Percentiles rank a stretch among this genome's conserved stretches.
phyloP scores from a whole-genome alignment of 2,329 filamentous ascomycete genomes.

The Beauveria bassiana region DNA sequence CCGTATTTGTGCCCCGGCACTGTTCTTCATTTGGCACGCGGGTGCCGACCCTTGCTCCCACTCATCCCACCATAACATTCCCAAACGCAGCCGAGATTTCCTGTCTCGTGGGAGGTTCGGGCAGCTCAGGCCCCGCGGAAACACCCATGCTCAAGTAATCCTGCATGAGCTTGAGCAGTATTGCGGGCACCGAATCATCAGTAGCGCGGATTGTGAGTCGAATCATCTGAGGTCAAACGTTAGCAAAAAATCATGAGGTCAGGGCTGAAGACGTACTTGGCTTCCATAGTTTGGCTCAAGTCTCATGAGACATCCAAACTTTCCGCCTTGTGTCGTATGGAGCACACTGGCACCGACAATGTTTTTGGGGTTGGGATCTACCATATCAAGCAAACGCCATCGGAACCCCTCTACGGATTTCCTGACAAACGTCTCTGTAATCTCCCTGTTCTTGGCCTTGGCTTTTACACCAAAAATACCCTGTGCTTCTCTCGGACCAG shows the following conservation, averaged over 20 bases:
- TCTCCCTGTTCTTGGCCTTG: slow-evolving; percentile 47
- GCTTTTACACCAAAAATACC: slow-evolving; percentile 64
- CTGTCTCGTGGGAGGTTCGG: slow-evolving; percentile 34
- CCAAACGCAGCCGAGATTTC: slow-evolving; percentile 50
- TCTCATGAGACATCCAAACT: slow-evolving; percentile 88
- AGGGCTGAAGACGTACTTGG: slow-evolving; percentile 54
- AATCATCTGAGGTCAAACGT: slow-evolving; percentile 63
- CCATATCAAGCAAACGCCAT: slow-evolving; percentile 76
- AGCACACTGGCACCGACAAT: slow-evolving; percentile 84
- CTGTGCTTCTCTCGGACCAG: slow-evolving; percentile 78
- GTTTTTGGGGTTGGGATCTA: slow-evolving; percentile 91
- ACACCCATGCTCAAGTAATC: slow-evolving; percentile 59
- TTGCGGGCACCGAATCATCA: slow-evolving; percentile 75
- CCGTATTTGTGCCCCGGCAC: background rate
- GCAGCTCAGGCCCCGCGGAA: slow-evolving; percentile 32
- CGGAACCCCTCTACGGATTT: slow-evolving; percentile 75
- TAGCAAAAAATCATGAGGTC: background rate
- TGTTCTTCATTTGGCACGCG: background rate
- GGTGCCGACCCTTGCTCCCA: background rate
- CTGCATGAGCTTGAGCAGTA: slow-evolving; percentile 81
- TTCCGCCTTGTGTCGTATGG: slow-evolving; percentile 75
- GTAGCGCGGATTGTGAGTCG: slow-evolving; percentile 90
- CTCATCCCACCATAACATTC: slow-evolving; percentile 43
- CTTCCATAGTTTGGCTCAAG: slow-evolving; percentile 90
- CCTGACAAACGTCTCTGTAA: slow-evolving; percentile 64